Evolutionary conservation across 257 asterid species (phyloP).

Genomic region (Cordia subcordata): DNA sequence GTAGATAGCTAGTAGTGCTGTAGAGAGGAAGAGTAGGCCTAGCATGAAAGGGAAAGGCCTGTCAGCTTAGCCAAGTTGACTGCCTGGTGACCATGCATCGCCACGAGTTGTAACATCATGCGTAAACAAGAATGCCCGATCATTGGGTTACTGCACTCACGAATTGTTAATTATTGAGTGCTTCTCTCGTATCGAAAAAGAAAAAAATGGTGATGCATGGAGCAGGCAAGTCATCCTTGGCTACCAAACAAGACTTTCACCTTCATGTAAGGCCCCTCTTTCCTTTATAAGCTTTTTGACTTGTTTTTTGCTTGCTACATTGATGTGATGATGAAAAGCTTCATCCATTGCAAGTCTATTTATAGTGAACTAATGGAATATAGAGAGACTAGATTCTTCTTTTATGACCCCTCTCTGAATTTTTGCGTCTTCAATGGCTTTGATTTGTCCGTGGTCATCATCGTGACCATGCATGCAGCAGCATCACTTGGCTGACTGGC

Average conservation of each 20-base stretch:
- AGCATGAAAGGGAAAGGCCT: conserved; percentile 38
- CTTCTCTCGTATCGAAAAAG: background rate
- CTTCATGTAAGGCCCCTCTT: conserved; percentile 17
- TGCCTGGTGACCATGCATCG: conserved; percentile 31
- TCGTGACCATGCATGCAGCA: no score
- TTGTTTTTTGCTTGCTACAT: no score
- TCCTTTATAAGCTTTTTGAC: conserved; percentile 8
- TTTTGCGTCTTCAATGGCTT: no score
- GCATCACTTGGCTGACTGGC: no score
- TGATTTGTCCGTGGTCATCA: no score
- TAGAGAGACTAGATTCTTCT: no score
- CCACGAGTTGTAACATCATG: no score
- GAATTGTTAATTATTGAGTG: no score
- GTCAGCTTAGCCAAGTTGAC: conserved; percentile 48
- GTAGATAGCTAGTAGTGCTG: background rate
- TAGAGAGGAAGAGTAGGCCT: conserved; percentile 27
- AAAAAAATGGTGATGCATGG: background rate
- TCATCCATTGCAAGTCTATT: background rate
- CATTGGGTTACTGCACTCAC: no score
- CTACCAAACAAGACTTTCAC: background rate
- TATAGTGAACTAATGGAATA: background rate
- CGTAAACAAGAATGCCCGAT: no score
- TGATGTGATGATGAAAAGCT: background rate
- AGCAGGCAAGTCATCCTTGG: conserved; percentile 15
- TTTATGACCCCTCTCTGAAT: no score